Conservation (phyloP, 371 early-diverging fungal genomes). For the Neoconidiobolus thromboides region DNA sequence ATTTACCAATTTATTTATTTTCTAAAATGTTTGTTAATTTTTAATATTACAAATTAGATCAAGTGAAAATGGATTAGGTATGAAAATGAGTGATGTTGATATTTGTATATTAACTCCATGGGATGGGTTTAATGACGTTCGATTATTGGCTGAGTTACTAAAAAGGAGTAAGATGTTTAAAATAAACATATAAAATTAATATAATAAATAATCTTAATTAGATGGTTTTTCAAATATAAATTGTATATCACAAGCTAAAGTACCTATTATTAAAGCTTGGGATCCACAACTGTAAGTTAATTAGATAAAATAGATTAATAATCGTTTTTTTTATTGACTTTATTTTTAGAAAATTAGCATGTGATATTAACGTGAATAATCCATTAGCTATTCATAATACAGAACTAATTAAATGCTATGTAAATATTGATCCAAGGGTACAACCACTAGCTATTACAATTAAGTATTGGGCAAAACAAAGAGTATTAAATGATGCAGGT, state of each 20-base stretch:
- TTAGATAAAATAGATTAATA: background rate
- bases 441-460: conserved; percentile 49
- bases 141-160: conserved; percentile 10
- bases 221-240: conserved; percentile 31
- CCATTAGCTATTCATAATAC: conserved; percentile 62
- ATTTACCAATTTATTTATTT: background rate
- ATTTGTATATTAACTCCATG: conserved; percentile 29
- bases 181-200: background rate
- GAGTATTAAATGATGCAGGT: conserved; percentile 49
- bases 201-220: conserved; percentile 17
- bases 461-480: conserved; percentile 61
- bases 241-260: conserved; percentile 35
- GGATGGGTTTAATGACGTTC: conserved; percentile 24
- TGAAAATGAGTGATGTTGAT: conserved; percentile 34
- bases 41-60: conserved; percentile 17
- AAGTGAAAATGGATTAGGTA: conserved; percentile 30
- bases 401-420: conserved; percentile 50
- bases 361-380: conserved; percentile 74
- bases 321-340: background rate
- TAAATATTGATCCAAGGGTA: conserved; percentile 59
- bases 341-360: conserved; percentile 24
- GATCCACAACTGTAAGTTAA: conserved; percentile 34
- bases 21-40: no score
- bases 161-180: conserved; percentile 2
- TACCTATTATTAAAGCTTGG: conserved; percentile 38